A percentile compares a stretch with the other conserved stretches of the same genome.
Evolutionary conservation across 176 grass and related monocot species (phyloP).

Genomic region (Eremochloa ophiuroides): DNA sequence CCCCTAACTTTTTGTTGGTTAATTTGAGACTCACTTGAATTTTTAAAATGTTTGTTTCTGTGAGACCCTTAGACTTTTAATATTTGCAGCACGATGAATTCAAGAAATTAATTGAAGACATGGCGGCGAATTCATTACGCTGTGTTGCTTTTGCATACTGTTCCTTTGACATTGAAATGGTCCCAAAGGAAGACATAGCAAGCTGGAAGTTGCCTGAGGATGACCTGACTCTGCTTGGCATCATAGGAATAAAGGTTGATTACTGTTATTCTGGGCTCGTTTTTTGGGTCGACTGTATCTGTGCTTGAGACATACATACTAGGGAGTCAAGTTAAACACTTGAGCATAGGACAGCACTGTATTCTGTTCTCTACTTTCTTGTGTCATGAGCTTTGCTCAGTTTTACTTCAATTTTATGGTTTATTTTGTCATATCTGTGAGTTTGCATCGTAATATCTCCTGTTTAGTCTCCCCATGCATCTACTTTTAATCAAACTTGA

Average conservation of each 20-base stretch:
- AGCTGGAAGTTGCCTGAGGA: constrained; percentile 90
- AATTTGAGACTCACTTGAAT: not conserved
- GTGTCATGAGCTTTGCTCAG: not conserved
- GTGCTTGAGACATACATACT: not conserved
- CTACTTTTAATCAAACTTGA: constrained; percentile 18
- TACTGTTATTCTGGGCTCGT: constrained; percentile 21
- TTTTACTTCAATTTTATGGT: no score
- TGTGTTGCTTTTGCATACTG: constrained; percentile 94
- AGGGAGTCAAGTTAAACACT: not conserved
- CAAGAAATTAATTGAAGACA: constrained; percentile 75
- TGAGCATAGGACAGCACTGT: not conserved
- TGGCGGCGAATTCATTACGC: constrained; percentile 73
- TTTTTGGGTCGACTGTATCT: not conserved
- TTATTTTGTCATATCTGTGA: not conserved
- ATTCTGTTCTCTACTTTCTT: not conserved
- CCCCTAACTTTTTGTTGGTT: not conserved
- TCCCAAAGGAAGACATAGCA: constrained; percentile 63
- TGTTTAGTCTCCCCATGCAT: not conserved
- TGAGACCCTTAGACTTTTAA: constrained; percentile 13
- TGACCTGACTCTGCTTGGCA: constrained; percentile 70
- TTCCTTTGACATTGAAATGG: constrained; percentile 34
- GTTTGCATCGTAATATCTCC: not conserved
- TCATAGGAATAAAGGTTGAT: constrained; percentile 90
- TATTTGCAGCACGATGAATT: constrained; percentile 66
- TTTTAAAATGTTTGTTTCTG: not conserved